A percentile compares a stretch with the other conserved stretches of the same genome.
phyloP scores from a whole-genome alignment of 192 early-diverging fungal species.

The Cladochytrium replicatum region DNA sequence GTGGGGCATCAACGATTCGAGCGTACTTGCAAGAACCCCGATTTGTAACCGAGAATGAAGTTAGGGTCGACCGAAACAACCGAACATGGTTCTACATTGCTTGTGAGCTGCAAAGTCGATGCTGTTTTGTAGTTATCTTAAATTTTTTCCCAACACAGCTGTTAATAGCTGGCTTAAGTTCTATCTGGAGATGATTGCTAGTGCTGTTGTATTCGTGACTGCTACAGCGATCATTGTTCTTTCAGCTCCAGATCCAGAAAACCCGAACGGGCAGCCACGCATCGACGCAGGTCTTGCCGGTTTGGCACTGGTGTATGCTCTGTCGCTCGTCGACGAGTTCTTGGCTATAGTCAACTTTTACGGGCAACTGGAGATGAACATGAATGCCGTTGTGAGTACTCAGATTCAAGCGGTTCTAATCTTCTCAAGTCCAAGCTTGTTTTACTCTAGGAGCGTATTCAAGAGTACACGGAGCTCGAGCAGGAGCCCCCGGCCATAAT shows the following conservation, averaged over 20 bases:
- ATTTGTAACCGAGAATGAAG: constrained; percentile 11
- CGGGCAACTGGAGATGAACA: constrained; percentile 61
- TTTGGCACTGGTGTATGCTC: constrained; percentile 65
- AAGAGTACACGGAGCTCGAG: constrained; percentile 66
- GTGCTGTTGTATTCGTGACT: constrained; percentile 32
- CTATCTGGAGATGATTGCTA: background rate
- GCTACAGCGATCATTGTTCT: constrained; percentile 47
- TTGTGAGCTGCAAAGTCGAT: constrained; percentile 56
- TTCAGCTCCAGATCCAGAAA: no score
- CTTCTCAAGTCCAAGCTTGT: background rate
- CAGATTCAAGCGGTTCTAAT: no score
- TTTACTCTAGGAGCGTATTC: constrained; percentile 50
- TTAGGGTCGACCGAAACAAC: constrained; percentile 50
- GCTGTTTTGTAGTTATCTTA: constrained; percentile 45
- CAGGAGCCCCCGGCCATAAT: constrained; percentile 61
- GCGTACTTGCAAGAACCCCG: constrained; percentile 16
- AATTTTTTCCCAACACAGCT: constrained; percentile 19
- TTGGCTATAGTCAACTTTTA: constrained; percentile 26
- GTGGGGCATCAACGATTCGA: constrained; percentile 26
- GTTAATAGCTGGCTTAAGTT: constrained; percentile 4
- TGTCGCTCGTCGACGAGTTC: constrained; percentile 55
- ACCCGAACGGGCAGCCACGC: no score
- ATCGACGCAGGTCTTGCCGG: constrained; percentile 76
- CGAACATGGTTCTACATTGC: constrained; percentile 74
- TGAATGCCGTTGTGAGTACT: constrained; percentile 43